Conservation (phyloP, 2,329 filamentous ascomycete species). For the Calonectria honghensis region DNA sequence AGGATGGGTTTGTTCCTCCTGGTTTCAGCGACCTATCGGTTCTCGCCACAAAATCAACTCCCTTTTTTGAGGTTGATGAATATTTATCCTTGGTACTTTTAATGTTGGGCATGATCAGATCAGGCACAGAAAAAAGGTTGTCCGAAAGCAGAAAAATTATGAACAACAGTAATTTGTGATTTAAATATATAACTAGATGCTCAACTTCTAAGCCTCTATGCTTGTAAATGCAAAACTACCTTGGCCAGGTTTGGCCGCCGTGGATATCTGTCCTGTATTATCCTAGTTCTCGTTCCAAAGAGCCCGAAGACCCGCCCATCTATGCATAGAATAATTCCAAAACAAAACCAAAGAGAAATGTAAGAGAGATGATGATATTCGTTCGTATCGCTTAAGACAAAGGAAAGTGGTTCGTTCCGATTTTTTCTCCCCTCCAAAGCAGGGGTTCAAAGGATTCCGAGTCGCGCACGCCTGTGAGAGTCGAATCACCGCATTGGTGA, state of each 20-base stretch:
- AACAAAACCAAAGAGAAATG: slow-evolving; percentile 30
- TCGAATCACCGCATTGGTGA: slow-evolving; percentile 18
- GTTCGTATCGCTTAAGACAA: slow-evolving; percentile 43
- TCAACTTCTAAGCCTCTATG: slow-evolving; percentile 24
- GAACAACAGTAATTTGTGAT: slow-evolving; percentile 8
- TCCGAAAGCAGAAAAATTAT: background rate
- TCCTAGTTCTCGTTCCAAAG: slow-evolving; percentile 23
- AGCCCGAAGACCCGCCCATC: slow-evolving; percentile 42
- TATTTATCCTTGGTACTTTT: background rate
- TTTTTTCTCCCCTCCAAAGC: background rate
- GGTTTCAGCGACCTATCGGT: background rate
- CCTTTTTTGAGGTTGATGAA: background rate
- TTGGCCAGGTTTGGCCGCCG: slow-evolving; percentile 18
- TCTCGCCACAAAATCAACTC: background rate
- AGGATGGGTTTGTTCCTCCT: background rate
- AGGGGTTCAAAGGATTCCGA: background rate
- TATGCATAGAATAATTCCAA: slow-evolving; percentile 33
- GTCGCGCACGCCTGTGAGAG: background rate
- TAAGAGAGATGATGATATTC: slow-evolving; percentile 5
- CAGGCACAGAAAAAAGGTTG: too few species aligned
- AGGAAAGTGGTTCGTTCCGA: slow-evolving; percentile 31
- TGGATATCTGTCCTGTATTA: slow-evolving; percentile 34
- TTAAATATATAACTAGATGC: slow-evolving; percentile 15
- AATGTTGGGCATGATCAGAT: background rate
- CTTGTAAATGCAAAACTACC: slow-evolving; percentile 15